phyloP scores from a whole-genome alignment of 306 rosid species.

The Cicer pinnatifidum region DNA sequence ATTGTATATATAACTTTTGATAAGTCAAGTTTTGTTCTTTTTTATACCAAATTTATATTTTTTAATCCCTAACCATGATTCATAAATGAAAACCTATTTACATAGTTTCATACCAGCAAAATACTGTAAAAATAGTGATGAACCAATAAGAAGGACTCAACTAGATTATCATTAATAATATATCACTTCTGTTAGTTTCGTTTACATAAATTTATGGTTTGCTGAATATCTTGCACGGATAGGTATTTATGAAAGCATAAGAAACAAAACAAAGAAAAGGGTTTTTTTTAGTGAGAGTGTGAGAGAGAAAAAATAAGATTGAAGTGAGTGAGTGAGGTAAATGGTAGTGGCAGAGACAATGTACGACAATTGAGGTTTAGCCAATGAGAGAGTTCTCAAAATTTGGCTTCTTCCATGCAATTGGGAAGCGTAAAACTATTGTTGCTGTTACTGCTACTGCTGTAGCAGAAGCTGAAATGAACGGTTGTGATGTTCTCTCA shows the following conservation, averaged over 20 bases:
- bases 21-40: too few relatives aligned
- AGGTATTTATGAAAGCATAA: conserved; percentile 55
- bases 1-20: too few relatives aligned
- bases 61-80: too few relatives aligned
- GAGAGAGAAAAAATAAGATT: conserved; percentile 44
- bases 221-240: conserved; percentile 58
- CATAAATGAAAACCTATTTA: too few relatives aligned
- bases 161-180: conserved; percentile 51
- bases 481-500: conserved; percentile 64
- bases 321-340: conserved; percentile 47
- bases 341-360: conserved; percentile 50
- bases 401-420: conserved; percentile 61
- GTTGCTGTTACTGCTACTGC: conserved; percentile 39
- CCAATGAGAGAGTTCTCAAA: conserved; percentile 71
- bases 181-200: conserved; percentile 51
- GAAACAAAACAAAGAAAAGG: conserved; percentile 32
- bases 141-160: conserved; percentile 48
- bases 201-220: conserved; percentile 55
- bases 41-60: too few relatives aligned
- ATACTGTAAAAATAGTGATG: conserved; percentile 46
- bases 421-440: conserved; percentile 47
- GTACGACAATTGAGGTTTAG: conserved; percentile 49
- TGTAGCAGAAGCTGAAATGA: conserved; percentile 53
- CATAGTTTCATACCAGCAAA: too few relatives aligned
- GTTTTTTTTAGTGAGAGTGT: conserved; percentile 25